Percentiles rank a stretch among this genome's conserved stretches.
phyloP scores from a whole-genome alignment of 2,329 filamentous ascomycete species.

The Hawksworthiomyces lignivorus region DNA sequence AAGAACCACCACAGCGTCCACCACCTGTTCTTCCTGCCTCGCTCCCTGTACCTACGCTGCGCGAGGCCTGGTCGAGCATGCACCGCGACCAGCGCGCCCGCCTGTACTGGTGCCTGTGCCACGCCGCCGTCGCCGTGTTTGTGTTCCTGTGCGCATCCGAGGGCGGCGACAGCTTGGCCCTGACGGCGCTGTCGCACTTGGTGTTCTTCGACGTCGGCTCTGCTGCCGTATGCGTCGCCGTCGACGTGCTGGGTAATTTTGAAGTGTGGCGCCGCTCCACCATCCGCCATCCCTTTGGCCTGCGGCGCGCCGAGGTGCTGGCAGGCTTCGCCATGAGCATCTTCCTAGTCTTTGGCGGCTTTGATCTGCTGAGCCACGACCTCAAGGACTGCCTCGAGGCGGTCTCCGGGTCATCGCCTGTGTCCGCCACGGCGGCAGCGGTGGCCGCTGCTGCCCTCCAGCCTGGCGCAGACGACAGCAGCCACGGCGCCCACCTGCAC shows the following conservation, averaged over 20 bases:
- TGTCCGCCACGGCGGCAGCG: constrained; percentile 16
- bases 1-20: constrained; percentile 77
- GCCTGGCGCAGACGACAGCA: constrained; percentile 40
- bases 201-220: constrained; percentile 94
- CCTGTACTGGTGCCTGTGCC: constrained; percentile 83
- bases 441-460: constrained; percentile 53
- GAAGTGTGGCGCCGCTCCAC: constrained; percentile 94
- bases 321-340: constrained; percentile 95
- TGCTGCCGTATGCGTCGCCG: constrained; percentile 81
- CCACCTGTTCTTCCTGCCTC: constrained; percentile 86
- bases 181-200: constrained; percentile 86
- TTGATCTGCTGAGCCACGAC: constrained; percentile 90
- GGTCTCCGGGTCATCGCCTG: too few relatives aligned
- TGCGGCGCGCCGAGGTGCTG: constrained; percentile 87
- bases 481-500: constrained; percentile 38
- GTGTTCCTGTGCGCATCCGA: constrained; percentile 73
- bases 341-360: constrained; percentile 92
- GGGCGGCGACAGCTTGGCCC: constrained; percentile 70
- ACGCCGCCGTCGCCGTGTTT: constrained; percentile 73
- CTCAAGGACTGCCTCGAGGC: constrained; percentile 83
- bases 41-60: constrained; percentile 80
- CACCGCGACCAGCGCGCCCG: constrained; percentile 76
- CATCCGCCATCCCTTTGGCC: constrained; percentile 85
- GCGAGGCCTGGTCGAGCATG: constrained; percentile 85
- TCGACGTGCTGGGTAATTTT: constrained; percentile 92